phyloP scores from a whole-genome alignment of 2,329 filamentous ascomycete genomes.

The Colletotrichum zoysiae region DNA sequence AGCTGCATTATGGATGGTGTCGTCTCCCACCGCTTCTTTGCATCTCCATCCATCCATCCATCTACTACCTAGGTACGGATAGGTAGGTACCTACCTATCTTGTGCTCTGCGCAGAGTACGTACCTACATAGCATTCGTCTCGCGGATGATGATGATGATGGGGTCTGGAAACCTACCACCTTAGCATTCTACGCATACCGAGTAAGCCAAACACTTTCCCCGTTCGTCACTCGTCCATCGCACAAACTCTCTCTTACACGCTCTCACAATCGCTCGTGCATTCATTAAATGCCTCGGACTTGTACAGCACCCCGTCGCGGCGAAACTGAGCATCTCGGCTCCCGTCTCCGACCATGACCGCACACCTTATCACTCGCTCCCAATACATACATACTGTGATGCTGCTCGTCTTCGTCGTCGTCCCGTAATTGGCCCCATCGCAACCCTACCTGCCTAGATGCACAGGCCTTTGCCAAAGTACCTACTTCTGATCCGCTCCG shows the following conservation, averaged over 20 bases:
- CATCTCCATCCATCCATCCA: background rate
- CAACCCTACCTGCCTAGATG: background rate
- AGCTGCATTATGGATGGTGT: slow-evolving; percentile 16
- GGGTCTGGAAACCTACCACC: too few relatives aligned
- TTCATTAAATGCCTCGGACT: slow-evolving; percentile 8
- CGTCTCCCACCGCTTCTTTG: slow-evolving; percentile 27
- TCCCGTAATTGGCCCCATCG: slow-evolving; percentile 3
- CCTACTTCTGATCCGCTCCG: too few relatives aligned
- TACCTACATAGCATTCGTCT: background rate
- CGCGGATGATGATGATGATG: background rate
- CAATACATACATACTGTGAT: too few relatives aligned
- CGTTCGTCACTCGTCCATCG: background rate
- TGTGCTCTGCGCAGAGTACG: background rate
- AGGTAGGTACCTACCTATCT: too few relatives aligned
- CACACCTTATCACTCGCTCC: slow-evolving; percentile 14
- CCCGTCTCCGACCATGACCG: slow-evolving; percentile 20
- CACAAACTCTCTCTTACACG: background rate
- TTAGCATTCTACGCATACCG: background rate
- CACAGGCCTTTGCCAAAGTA: background rate
- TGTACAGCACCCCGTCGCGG: slow-evolving; percentile 2
- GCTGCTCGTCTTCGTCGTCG: background rate
- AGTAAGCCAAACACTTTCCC: background rate
- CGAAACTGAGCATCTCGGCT: background rate
- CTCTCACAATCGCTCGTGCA: background rate
- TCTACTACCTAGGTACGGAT: too few relatives aligned